A percentile compares a stretch with the other conserved stretches of the same genome.
These are phyloP conservation scores for Pyricularia pennisetigena DNA, from an alignment of 2,329 filamentous ascomycete species.

Conservation along the genomic window DNA sequence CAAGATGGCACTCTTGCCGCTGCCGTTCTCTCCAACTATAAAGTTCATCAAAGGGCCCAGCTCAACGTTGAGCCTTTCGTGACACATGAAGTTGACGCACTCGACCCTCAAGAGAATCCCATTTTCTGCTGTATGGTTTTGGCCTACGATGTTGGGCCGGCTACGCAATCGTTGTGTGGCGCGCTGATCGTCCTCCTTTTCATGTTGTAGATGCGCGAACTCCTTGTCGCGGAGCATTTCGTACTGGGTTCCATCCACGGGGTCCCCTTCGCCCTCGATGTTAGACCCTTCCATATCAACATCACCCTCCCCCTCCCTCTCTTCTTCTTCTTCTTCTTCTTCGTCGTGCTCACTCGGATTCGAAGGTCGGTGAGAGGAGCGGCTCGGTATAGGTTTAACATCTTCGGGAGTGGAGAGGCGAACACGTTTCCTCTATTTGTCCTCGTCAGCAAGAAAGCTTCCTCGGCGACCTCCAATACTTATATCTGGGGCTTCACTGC, in stretches of 20 bases:
- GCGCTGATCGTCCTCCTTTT: constrained; percentile 48
- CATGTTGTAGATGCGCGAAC: constrained; percentile 46
- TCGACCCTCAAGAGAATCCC: constrained; percentile 83
- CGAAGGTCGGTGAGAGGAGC: neutral
- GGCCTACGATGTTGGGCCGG: constrained; percentile 36
- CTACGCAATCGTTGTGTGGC: constrained; percentile 55
- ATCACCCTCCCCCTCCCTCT: neutral
- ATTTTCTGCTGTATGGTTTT: constrained; percentile 69
- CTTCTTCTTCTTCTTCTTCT: neutral
- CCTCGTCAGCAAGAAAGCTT: constrained; percentile 9
- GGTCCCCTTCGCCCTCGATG: constrained; percentile 17
- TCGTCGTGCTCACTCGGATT: neutral
- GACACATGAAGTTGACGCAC: constrained; percentile 95
- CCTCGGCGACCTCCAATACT: neutral
- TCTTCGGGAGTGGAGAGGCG: constrained; percentile 8
- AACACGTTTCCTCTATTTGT: constrained; percentile 13
- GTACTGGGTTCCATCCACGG: constrained; percentile 47
- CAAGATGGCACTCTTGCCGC: constrained; percentile 91
- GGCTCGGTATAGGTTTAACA: neutral
- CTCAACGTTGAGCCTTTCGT: constrained; percentile 67
- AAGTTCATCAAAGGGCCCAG: constrained; percentile 97
- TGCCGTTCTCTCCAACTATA: constrained; percentile 94
- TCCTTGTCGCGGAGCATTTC: constrained; percentile 49
- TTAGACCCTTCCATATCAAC: neutral
- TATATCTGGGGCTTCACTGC: neutral